Conservation (phyloP, 2,329 filamentous ascomycete species). For the Coniochaeta prunicola region DNA sequence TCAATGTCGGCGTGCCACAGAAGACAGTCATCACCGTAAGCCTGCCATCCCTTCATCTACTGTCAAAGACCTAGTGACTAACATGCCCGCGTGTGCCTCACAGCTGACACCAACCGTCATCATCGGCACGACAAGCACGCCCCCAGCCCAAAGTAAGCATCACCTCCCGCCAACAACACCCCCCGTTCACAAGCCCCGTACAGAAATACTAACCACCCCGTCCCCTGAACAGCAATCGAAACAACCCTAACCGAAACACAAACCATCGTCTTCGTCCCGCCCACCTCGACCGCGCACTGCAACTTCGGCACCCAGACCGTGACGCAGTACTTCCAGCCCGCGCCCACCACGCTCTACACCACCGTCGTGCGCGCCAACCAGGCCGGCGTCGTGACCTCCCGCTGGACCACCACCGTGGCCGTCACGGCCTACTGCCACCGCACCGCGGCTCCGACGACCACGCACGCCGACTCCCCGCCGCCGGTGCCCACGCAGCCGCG, state of each 20-base stretch:
- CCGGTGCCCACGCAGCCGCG: constrained; percentile 4
- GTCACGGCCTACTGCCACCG: constrained; percentile 11
- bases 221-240: constrained; percentile 2
- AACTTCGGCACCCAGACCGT: constrained; percentile 8
- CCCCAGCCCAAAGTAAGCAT: constrained; percentile 6
- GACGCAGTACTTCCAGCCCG: constrained; percentile 9
- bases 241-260: constrained; percentile 6
- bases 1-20: constrained; percentile 11
- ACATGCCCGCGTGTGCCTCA: not conserved
- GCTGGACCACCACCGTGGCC: constrained; percentile 11
- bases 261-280: constrained; percentile 8
- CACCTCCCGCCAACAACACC: not conserved
- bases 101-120: constrained; percentile 12
- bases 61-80: not conserved
- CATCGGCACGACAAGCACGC: constrained; percentile 12
- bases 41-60: not conserved
- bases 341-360: constrained; percentile 7
- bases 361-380: constrained; percentile 8
- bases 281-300: constrained; percentile 7
- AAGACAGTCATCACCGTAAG: constrained; percentile 9
- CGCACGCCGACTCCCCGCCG: constrained; percentile 4
- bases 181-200: not conserved
- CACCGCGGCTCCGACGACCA: constrained; percentile 4
- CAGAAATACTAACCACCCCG: not conserved
- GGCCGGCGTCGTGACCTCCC: constrained; percentile 7